A percentile compares a stretch with the other conserved stretches of the same genome.
These are phyloP conservation scores for Serendipita vermifera DNA, from an alignment of 768 basidiomycete species.

Conservation along the genomic window DNA sequence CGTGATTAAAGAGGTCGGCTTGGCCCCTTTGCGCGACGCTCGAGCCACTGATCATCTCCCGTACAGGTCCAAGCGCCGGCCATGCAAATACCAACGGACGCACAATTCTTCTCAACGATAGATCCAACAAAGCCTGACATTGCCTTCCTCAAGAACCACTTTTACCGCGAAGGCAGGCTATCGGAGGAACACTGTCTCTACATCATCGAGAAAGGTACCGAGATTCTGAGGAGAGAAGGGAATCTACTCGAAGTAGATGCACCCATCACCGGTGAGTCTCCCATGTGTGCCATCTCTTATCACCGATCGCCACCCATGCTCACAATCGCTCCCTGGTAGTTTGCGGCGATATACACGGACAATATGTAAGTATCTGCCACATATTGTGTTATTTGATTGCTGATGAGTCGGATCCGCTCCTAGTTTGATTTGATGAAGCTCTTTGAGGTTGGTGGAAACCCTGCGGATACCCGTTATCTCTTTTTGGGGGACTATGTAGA, in stretches of 20 bases:
- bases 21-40: not conserved
- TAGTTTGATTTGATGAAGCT: slow-evolving; percentile 92
- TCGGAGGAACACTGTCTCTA: slow-evolving; percentile 92
- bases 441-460: slow-evolving; percentile 87
- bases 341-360: slow-evolving; percentile 97
- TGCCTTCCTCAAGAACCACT: slow-evolving; percentile 96
- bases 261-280: slow-evolving; percentile 76
- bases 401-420: slow-evolving; percentile 12
- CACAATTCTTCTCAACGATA: slow-evolving; percentile 79
- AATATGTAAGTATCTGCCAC: slow-evolving; percentile 62
- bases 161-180: slow-evolving; percentile 88
- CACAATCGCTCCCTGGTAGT: slow-evolving; percentile 36
- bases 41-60: not conserved
- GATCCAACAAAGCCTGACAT: slow-evolving; percentile 89
- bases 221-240: slow-evolving; percentile 68
- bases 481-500: slow-evolving; percentile 92
- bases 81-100: slow-evolving; percentile 79
- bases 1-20: slow-evolving; percentile 84
- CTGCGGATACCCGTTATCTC: slow-evolving; percentile 85
- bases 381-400: not conserved
- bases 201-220: slow-evolving; percentile 81
- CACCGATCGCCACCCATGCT: slow-evolving; percentile 10
- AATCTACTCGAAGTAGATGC: slow-evolving; percentile 93
- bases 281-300: not conserved
- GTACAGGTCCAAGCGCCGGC: slow-evolving; percentile 93